Conservation (phyloP, 352 stramenopile genomes). For the Aphanomyces euteiches region DNA sequence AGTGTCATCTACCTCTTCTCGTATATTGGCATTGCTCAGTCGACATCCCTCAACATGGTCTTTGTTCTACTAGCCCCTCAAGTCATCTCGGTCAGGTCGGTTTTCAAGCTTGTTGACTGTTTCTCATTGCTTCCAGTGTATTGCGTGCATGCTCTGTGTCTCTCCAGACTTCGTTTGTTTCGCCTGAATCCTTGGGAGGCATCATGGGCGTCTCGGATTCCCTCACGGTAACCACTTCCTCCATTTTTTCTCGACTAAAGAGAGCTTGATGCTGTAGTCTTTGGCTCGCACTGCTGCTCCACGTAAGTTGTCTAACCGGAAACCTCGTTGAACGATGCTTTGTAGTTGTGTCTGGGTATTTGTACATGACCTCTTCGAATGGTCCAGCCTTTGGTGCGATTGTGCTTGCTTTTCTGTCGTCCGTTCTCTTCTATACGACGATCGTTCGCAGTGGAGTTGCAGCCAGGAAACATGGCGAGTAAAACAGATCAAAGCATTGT, state of each 20-base stretch:
- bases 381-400: conserved; percentile 64
- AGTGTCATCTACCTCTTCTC: conserved; percentile 65
- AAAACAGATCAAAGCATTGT: neutral
- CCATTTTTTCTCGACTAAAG: neutral
- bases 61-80: conserved; percentile 62
- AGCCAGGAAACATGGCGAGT: neutral
- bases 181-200: conserved; percentile 59
- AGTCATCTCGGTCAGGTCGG: conserved; percentile 61
- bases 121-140: conserved; percentile 42
- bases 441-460: neutral
- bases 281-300: conserved; percentile 71
- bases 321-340: neutral
- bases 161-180: conserved; percentile 65
- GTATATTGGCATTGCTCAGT: conserved; percentile 61
- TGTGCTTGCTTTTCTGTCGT: conserved; percentile 51
- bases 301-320: conserved; percentile 42
- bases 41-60: conserved; percentile 45
- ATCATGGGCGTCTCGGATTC: conserved; percentile 81
- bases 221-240: conserved; percentile 46
- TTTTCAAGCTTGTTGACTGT: neutral
- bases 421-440: conserved; percentile 19
- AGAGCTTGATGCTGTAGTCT: conserved; percentile 40
- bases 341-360: conserved; percentile 73
- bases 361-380: conserved; percentile 65
- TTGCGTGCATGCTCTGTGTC: conserved; percentile 74